Base-by-base conservation (phyloP, 345 rosid genomes). In the Camelina neglecta region DNA sequence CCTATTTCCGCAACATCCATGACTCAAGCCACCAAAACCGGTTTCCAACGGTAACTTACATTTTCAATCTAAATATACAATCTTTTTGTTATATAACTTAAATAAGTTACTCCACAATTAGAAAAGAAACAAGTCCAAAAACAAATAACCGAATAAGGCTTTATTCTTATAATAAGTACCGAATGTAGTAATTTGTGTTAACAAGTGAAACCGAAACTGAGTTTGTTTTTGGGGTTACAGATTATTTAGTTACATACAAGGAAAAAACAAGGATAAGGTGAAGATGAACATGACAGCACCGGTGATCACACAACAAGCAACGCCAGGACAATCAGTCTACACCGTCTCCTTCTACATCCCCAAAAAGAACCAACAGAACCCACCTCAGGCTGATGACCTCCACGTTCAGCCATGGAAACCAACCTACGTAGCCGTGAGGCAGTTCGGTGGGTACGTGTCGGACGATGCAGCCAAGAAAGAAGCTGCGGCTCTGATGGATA, bases 261-360 rank as follows among this genome's bases (percentile, higher is more conserved):
- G 80, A 69, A 10, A 53, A 23, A 76, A 69, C 75, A 76, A 35
- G 5, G 36, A n/a, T 13, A 76, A 62, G 4, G 54, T 12, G 18
- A 69, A 69, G 60, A 62, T 76, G 65, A 55, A 69, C 5, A 76
- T 76, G 75, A 76, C 80, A 76, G 49, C 75, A 54, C 75, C 80
- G 11, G 75, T 63, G 29, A 69, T 76, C 59, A 69, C 60, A 33
- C 44, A 69, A 63, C 36, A 33, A 33, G 23, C 8, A 69, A 69
- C 65, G 5, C 75, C 71, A 2, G 58, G 65, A 69, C 33, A 42
- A 44, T 55, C 65, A 62, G 13, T 16, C 6, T 76, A 69, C 80
- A 69, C 44, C 0, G 18, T 62, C 71, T 62, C 24, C 10, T 69
- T 76, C 60, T 76, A 76, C 65, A 6, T 76, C 42, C 60, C 65